Percentiles rank a stretch among this genome's conserved stretches.
phyloP scores from a whole-genome alignment of 495 filamentous ascomycete species.

The Podospora fimiseda region DNA sequence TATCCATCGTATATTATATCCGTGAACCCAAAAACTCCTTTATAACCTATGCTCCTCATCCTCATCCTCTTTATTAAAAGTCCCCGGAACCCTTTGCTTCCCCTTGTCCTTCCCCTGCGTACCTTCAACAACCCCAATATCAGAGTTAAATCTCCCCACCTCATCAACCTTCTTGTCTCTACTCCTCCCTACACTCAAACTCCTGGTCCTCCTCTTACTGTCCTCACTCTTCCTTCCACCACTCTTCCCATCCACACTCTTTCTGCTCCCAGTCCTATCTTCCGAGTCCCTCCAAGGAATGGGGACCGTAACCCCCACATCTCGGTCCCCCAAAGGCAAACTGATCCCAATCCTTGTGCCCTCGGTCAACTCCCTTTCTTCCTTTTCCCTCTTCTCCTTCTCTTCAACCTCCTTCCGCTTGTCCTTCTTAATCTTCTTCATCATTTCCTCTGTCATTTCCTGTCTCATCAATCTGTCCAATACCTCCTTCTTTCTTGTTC shows the following conservation, averaged over 20 bases:
- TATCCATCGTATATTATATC: no score
- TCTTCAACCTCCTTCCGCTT: conserved; percentile 33
- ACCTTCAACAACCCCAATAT: not conserved
- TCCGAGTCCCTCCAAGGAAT: not conserved
- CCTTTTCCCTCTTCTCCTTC: conserved; percentile 3
- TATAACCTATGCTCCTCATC: no score
- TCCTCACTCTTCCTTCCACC: not conserved
- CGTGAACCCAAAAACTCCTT: no score
- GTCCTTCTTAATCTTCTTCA: conserved; percentile 62
- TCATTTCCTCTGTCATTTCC: conserved; percentile 64
- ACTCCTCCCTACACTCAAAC: not conserved
- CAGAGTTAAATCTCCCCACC: conserved; percentile 2
- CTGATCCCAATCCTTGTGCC: not conserved
- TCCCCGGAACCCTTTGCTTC: not conserved
- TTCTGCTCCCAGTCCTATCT: not conserved
- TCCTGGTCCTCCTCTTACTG: not conserved
- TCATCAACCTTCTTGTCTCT: not conserved
- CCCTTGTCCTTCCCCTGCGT: not conserved
- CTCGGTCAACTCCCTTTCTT: not conserved
- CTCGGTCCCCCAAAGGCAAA: not conserved
- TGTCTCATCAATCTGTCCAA: conserved; percentile 66
- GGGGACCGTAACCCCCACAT: not conserved
- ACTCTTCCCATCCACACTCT: not conserved
- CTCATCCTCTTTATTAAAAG: not conserved
- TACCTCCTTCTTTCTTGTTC: conserved; percentile 75